Evolutionary conservation across 192 early-diverging fungal species (phyloP).

Genomic region (Backusella sp.): DNA sequence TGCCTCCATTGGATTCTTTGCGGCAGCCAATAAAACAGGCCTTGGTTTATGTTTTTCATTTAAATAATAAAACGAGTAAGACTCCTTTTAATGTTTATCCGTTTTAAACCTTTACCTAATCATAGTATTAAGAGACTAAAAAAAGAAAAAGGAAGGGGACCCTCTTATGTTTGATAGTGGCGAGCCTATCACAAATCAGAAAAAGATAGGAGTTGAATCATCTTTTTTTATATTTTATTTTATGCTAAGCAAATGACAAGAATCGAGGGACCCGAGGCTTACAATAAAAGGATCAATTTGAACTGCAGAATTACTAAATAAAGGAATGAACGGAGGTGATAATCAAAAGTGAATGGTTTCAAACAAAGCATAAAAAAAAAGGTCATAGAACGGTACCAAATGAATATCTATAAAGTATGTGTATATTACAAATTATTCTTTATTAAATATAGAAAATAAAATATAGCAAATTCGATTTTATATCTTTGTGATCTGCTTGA

Average conservation of each 20-base stretch:
- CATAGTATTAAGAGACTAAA: neutral
- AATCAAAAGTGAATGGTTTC: neutral
- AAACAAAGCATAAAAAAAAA: too few species aligned
- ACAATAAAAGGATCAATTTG: neutral
- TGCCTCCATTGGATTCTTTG: neutral
- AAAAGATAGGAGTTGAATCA: neutral
- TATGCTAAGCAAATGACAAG: neutral
- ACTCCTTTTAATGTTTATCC: neutral
- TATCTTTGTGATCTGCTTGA: neutral
- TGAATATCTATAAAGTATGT: too few species aligned
- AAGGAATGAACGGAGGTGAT: neutral
- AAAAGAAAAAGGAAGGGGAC: neutral
- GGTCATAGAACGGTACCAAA: too few species aligned
- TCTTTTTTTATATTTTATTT: neutral
- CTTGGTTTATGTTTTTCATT: neutral
- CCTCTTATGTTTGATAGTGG: neutral
- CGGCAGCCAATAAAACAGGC: neutral
- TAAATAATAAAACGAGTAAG: neutral
- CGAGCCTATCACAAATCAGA: neutral
- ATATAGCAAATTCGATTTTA: neutral
- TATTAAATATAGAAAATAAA: neutral
- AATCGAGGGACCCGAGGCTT: neutral
- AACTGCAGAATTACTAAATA: neutral
- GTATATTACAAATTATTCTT: too few species aligned
- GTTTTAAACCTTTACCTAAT: neutral